A percentile compares a stretch with the other conserved stretches of the same genome.
Evolutionary conservation across 495 filamentous ascomycete species (phyloP).

Genomic region (Bryoglossum gracile): DNA sequence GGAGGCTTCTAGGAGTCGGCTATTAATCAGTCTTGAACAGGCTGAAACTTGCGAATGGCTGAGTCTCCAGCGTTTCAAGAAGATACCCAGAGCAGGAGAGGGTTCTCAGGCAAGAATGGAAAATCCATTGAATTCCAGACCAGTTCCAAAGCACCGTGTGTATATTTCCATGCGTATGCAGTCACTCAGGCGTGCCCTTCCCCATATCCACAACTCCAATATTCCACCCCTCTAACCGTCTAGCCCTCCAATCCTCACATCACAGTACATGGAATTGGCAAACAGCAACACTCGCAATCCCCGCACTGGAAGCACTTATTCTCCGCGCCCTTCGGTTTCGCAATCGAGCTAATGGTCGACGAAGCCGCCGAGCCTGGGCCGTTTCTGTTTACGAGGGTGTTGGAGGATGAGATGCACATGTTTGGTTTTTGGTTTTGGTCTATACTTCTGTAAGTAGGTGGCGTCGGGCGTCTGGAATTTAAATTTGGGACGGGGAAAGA

Average conservation of each 20-base stretch:
- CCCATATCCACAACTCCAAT: not conserved
- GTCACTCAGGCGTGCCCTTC: not conserved
- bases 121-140: not conserved
- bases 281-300: constrained; percentile 41
- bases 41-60: no score
- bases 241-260: constrained; percentile 27
- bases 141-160: not conserved
- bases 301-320: constrained; percentile 39
- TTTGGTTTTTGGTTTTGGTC: constrained; percentile 7
- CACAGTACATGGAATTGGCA: constrained; percentile 36
- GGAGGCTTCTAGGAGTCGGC: no score
- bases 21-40: no score
- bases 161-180: no score
- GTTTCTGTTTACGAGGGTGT: constrained; percentile 25
- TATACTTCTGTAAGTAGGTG: no score
- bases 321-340: constrained; percentile 34
- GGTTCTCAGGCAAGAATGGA: no score
- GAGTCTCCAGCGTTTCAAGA: no score
- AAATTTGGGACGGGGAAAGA: no score
- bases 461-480: no score
- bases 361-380: constrained; percentile 34
- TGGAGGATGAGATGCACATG: constrained; percentile 16
- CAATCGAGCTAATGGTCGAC: constrained; percentile 34
- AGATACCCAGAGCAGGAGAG: no score
- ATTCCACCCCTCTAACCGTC: not conserved